These are phyloP conservation scores for Priceomyces castillae DNA, from an alignment of 805 yeast genomes.

Conservation along the genomic window DNA sequence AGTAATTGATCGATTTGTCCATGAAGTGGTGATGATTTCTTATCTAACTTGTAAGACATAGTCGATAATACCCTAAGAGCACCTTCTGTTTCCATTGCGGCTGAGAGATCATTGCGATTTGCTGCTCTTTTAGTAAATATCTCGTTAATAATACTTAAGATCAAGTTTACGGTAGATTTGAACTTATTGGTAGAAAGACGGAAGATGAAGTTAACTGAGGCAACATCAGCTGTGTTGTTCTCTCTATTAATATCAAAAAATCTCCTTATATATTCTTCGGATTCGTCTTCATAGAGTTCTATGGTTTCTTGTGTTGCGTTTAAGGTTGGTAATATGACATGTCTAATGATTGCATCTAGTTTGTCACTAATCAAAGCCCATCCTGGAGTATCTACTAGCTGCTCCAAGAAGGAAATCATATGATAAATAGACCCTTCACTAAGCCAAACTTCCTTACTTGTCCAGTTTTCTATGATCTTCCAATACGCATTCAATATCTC, in stretches of 20 bases:
- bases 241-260: conserved; percentile 48
- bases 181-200: conserved; percentile 36
- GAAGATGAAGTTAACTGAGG: conserved; percentile 47
- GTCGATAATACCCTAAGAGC: conserved; percentile 42
- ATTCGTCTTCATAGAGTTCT: conserved; percentile 45
- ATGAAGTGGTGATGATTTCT: conserved; percentile 33
- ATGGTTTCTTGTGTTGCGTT: conserved; percentile 36
- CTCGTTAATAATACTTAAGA: conserved; percentile 33
- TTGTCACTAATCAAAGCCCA: conserved; percentile 36
- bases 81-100: conserved; percentile 41
- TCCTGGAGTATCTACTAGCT: conserved; percentile 38
- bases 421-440: conserved; percentile 41
- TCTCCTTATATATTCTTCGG: conserved; percentile 44
- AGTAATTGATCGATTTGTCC: conserved; percentile 40
- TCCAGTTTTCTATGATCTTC: conserved; percentile 43
- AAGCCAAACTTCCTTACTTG: conserved; percentile 36
- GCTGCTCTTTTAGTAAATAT: conserved; percentile 33
- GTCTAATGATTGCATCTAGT: conserved; percentile 39
- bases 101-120: conserved; percentile 22
- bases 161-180: conserved; percentile 33
- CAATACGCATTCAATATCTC: conserved; percentile 42
- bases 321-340: conserved; percentile 41
- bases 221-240: conserved; percentile 47
- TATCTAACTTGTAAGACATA: conserved; percentile 36
- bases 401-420: conserved; percentile 43